A percentile compares a stretch with the other conserved stretches of the same genome.
Evolutionary conservation across 1,139 yeast species (phyloP).

Genomic region (Candida labiduridarum): DNA sequence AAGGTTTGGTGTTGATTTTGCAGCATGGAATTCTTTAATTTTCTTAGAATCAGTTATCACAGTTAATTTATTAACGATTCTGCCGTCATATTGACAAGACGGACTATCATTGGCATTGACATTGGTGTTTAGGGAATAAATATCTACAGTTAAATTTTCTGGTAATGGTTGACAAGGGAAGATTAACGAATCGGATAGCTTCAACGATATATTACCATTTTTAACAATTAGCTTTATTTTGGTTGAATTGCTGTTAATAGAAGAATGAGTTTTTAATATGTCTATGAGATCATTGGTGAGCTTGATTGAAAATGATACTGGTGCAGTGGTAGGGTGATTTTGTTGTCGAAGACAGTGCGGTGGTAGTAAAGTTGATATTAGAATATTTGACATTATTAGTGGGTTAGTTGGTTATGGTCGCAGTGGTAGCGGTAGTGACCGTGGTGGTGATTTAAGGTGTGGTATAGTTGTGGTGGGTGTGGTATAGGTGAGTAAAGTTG

Average conservation of each 20-base stretch:
- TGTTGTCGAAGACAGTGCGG: slow-evolving; percentile 1
- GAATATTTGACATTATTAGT: slow-evolving; percentile 6
- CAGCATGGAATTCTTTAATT: slow-evolving; percentile 22
- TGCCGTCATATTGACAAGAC: slow-evolving; percentile 27
- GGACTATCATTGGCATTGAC: slow-evolving; percentile 3
- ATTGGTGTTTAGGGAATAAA: slow-evolving; percentile 23
- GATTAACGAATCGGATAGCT: slow-evolving; percentile 27
- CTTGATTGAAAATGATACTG: slow-evolving; percentile 27
- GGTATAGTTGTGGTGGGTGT: no score
- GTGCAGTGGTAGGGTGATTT: not conserved
- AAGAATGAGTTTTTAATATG: slow-evolving; percentile 19
- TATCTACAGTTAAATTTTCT: slow-evolving; percentile 40
- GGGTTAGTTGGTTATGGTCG: not conserved
- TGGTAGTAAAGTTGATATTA: slow-evolving; percentile 9
- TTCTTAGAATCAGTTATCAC: slow-evolving; percentile 35
- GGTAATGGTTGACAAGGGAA: slow-evolving; percentile 39
- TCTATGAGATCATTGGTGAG: slow-evolving; percentile 28
- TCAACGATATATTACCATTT: slow-evolving; percentile 37
- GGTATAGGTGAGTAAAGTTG: not conserved
- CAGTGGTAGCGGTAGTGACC: not conserved
- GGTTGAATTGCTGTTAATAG: slow-evolving; percentile 11
- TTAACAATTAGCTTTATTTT: slow-evolving; percentile 39
- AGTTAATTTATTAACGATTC: slow-evolving; percentile 34
- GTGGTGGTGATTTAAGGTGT: not conserved
- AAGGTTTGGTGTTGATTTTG: not conserved